Evolutionary conservation across 495 filamentous ascomycete species (phyloP).

Genomic region (Xeromyces bisporus): DNA sequence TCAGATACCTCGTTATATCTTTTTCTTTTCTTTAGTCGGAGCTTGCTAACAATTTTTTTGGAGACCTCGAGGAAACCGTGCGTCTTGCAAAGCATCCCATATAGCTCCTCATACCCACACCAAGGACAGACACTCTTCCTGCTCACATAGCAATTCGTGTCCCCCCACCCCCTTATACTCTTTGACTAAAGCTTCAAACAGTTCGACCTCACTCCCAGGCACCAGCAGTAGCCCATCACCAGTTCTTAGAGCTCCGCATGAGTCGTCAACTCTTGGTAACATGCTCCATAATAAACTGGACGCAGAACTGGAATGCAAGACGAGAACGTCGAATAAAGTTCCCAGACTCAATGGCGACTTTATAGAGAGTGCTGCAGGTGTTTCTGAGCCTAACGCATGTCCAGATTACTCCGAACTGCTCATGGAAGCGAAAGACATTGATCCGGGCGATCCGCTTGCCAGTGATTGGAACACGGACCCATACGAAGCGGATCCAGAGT

Average conservation of each 20-base stretch:
- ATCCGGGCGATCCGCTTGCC: constrained; percentile 28
- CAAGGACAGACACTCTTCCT: constrained; percentile 9
- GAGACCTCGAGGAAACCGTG: constrained; percentile 25
- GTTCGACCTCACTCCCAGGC: constrained; percentile 20
- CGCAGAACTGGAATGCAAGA: constrained; percentile 11
- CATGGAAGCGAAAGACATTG: constrained; percentile 16
- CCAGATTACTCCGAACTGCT: constrained; percentile 21
- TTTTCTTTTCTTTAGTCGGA: background rate
- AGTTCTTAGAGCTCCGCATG: no score
- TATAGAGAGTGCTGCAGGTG: no score
- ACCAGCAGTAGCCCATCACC: constrained; percentile 18
- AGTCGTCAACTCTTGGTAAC: no score
- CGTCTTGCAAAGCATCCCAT: constrained; percentile 13
- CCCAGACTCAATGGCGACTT: no score
- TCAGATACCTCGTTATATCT: background rate
- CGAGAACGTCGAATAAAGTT: no score
- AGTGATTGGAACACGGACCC: constrained; percentile 48
- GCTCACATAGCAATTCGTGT: constrained; percentile 12
- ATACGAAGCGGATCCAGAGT: constrained; percentile 34
- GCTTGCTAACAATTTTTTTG: constrained; percentile 4
- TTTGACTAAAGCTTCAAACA: constrained; percentile 17
- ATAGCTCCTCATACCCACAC: constrained; percentile 2
- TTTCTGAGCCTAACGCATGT: constrained; percentile 4
- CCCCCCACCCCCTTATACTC: constrained; percentile 18
- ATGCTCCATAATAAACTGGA: no score